Evolutionary conservation across 495 filamentous ascomycete species (phyloP).

Genomic region (Trypethelium eluteriae): DNA sequence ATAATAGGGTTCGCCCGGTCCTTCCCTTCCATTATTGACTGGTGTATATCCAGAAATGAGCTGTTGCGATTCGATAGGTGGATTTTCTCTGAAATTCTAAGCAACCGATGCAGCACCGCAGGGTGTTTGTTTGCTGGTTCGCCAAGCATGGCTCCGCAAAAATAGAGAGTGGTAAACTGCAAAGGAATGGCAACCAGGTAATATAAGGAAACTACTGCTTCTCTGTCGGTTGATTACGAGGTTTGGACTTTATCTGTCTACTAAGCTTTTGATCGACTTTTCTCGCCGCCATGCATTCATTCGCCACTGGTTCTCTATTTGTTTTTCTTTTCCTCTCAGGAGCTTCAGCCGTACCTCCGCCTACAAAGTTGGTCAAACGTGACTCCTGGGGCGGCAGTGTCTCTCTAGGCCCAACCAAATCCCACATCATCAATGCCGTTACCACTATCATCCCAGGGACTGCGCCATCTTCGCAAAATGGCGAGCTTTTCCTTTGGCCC

Average conservation of each 20-base stretch:
- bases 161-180: neutral
- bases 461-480: constrained; percentile 36
- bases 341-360: constrained; percentile 12
- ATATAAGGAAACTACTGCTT: neutral
- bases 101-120: neutral
- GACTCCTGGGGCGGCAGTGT: constrained; percentile 39
- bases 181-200: no score
- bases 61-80: neutral
- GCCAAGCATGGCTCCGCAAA: neutral
- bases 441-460: constrained; percentile 39
- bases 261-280: neutral
- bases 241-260: neutral
- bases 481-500: constrained; percentile 40
- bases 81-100: neutral
- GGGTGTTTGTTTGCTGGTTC: neutral
- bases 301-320: neutral
- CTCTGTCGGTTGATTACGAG: neutral
- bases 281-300: neutral
- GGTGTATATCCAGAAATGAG: neutral
- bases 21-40: neutral
- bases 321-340: constrained; percentile 4
- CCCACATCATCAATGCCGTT: constrained; percentile 38
- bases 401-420: constrained; percentile 38
- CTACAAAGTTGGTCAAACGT: constrained; percentile 20
- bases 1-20: neutral